Evolutionary conservation across 352 stramenopile species (phyloP).

Genomic region (Phytophthora pinifolia): DNA sequence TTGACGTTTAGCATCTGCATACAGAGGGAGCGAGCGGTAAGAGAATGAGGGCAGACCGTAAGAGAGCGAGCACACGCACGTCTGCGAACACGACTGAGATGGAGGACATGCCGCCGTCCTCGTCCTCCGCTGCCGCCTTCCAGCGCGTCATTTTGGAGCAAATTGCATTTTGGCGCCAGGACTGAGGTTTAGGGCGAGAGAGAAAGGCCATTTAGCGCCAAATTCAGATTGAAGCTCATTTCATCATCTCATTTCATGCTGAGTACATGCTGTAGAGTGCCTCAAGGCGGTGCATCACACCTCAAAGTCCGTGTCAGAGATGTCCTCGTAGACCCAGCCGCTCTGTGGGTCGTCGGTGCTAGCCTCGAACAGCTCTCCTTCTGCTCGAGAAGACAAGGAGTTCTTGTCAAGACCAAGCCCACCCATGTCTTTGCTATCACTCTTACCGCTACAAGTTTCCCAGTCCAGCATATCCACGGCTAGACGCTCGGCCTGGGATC

Average conservation of each 20-base stretch:
- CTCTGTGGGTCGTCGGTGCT: slow-evolving; percentile 23
- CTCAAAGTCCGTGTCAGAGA: slow-evolving; percentile 73
- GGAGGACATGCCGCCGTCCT: slow-evolving; percentile 45
- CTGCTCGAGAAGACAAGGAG: slow-evolving; percentile 1
- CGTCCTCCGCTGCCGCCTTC: slow-evolving; percentile 28
- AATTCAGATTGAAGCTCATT: background rate
- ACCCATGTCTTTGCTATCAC: background rate
- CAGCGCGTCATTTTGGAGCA: slow-evolving; percentile 20
- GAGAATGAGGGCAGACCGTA: background rate
- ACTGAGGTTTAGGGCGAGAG: background rate
- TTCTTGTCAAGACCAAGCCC: slow-evolving; percentile 5
- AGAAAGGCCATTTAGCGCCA: slow-evolving; percentile 6
- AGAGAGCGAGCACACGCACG: slow-evolving; percentile 26
- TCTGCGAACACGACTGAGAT: slow-evolving; percentile 71
- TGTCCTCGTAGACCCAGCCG: slow-evolving; percentile 57
- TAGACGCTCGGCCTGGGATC: slow-evolving; percentile 29
- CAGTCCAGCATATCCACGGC: slow-evolving; percentile 57
- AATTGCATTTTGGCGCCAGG: slow-evolving; percentile 20
- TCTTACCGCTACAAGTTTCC: slow-evolving; percentile 66
- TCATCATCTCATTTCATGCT: too few species aligned
- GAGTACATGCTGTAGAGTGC: background rate
- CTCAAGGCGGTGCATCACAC: slow-evolving; percentile 2
- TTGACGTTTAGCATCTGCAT: slow-evolving; percentile 72
- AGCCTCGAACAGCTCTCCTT: slow-evolving; percentile 38
- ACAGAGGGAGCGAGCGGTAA: background rate